Percentiles rank a stretch among this genome's conserved stretches.
phyloP scores from a whole-genome alignment of 23 red algal genomes.

The Agarophyton chilense region DNA sequence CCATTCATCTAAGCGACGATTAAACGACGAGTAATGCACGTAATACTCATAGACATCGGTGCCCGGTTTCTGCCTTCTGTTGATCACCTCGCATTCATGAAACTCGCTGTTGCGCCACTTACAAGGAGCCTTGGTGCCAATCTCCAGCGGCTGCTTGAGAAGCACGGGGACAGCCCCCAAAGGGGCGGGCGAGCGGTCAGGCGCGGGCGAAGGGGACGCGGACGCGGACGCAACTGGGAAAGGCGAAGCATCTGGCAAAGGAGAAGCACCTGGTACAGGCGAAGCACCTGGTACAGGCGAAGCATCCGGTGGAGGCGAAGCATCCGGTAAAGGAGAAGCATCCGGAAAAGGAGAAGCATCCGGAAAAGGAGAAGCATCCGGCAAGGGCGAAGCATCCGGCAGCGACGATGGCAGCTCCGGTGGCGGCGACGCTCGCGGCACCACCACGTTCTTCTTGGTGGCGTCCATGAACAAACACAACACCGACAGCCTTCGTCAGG shows the following conservation, averaged over 20 bases:
- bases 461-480: no score
- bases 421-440: not conserved
- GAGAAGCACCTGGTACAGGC: no score
- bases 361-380: not conserved
- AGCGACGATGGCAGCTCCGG: not conserved
- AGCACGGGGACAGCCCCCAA: not conserved
- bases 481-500: no score
- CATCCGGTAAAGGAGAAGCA: not conserved
- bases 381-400: not conserved
- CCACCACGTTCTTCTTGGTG: constrained; percentile 2
- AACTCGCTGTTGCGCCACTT: constrained; percentile 66
- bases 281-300: no score
- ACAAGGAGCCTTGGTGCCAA: constrained; percentile 76
- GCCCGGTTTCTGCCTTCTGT: constrained; percentile 68
- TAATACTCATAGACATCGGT: constrained; percentile 86
- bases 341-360: not conserved
- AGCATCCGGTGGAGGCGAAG: not conserved
- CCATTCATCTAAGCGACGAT: constrained; percentile 98
- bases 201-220: no score
- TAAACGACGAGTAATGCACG: constrained; percentile 92
- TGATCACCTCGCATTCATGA: constrained; percentile 79
- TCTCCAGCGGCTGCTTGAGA: constrained; percentile 70
- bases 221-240: no score
- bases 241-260: no score
- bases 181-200: not conserved